These are phyloP conservation scores for Talaromyces thailandensis DNA, from an alignment of 495 filamentous ascomycete species.

Conservation along the genomic window DNA sequence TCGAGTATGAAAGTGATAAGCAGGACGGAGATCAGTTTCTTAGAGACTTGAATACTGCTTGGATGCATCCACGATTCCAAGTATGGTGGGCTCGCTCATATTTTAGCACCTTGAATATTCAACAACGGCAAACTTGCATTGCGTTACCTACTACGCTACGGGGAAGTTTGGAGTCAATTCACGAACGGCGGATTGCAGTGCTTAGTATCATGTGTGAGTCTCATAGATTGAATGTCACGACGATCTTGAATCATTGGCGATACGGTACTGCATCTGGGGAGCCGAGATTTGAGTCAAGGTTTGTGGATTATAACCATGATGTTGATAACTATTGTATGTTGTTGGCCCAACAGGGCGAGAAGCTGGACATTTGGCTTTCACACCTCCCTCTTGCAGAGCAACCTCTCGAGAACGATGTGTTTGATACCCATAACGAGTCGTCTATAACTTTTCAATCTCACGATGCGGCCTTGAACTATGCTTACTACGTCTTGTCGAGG, in stretches of 20 bases:
- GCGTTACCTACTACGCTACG: slow-evolving; percentile 4
- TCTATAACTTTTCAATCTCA: slow-evolving; percentile 15
- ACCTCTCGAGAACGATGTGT: slow-evolving; percentile 6
- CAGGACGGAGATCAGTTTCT: background rate
- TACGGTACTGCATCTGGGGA: background rate
- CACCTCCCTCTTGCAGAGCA: slow-evolving; percentile 13
- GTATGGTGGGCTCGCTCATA: slow-evolving; percentile 23
- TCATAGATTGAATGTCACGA: slow-evolving; percentile 16
- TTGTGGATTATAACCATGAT: background rate
- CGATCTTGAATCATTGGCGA: slow-evolving; percentile 12
- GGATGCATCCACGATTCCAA: slow-evolving; percentile 15
- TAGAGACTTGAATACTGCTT: slow-evolving; percentile 10
- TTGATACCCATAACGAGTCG: background rate
- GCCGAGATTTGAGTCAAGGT: background rate
- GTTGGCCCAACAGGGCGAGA: slow-evolving; percentile 9
- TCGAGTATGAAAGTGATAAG: background rate
- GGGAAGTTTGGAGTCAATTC: slow-evolving; percentile 3
- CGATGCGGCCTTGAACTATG: slow-evolving; percentile 20
- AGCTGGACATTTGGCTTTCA: slow-evolving; percentile 14
- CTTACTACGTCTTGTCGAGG: slow-evolving; percentile 17
- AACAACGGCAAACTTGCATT: slow-evolving; percentile 9
- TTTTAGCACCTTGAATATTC: slow-evolving; percentile 15
- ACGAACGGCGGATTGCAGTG: slow-evolving; percentile 13
- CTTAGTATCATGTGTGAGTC: slow-evolving; percentile 24
- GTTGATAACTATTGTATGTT: background rate